phyloP scores from a whole-genome alignment of 2,329 filamentous ascomycete species.

The Cladophialophora exuberans region DNA sequence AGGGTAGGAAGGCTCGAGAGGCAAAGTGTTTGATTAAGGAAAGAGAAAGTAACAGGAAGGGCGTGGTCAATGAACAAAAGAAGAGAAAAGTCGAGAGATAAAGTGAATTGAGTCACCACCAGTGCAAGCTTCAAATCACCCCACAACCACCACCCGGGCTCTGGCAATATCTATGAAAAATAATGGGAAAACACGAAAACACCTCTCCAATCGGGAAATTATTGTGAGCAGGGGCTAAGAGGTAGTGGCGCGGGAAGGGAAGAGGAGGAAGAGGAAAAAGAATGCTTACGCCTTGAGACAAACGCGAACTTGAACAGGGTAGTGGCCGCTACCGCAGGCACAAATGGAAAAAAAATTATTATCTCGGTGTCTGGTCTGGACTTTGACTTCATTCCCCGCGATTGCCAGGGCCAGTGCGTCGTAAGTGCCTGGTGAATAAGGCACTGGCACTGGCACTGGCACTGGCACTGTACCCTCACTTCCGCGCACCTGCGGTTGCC shows the following conservation, averaged over 20 bases:
- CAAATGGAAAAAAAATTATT: conserved; percentile 4
- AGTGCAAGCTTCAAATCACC: background rate
- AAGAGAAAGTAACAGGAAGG: background rate
- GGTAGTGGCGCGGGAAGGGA: background rate
- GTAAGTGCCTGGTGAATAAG: no score
- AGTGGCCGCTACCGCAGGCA: no score
- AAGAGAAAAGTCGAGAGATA: background rate
- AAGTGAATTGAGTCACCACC: conserved; percentile 1
- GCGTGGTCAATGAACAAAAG: background rate
- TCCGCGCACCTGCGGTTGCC: no score
- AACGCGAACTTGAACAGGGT: background rate
- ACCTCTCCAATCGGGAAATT: background rate
- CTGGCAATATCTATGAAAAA: background rate
- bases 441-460: no score
- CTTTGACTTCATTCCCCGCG: no score
- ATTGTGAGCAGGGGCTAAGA: background rate
- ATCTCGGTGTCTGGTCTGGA: no score
- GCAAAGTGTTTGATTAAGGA: background rate
- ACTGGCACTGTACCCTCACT: no score
- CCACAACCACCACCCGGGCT: background rate
- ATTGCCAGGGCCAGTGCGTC: no score
- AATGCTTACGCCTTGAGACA: background rate
- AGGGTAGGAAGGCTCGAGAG: background rate
- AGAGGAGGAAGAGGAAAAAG: background rate
- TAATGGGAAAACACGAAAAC: background rate